Evolutionary conservation across 208 protist species (phyloP).

Genomic region (Leishmania major): DNA sequence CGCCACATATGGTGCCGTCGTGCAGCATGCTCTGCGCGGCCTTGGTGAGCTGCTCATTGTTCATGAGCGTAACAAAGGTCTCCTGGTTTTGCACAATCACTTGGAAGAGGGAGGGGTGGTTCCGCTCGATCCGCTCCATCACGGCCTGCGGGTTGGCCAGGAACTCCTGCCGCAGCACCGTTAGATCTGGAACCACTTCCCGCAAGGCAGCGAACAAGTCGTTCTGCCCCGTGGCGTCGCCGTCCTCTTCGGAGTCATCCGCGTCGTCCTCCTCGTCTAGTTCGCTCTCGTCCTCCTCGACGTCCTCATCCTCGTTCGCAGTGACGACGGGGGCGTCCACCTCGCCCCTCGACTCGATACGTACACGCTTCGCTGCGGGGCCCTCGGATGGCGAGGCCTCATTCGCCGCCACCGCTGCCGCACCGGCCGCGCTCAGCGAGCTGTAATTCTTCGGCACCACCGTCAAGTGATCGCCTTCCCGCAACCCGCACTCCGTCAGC

Average conservation of each 20-base stretch:
- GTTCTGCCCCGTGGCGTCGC: constrained; percentile 27
- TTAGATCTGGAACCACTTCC: constrained; percentile 66
- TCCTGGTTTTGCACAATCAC: constrained; percentile 80
- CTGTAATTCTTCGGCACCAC: constrained; percentile 46
- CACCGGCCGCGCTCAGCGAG: background rate
- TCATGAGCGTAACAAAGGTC: constrained; percentile 79
- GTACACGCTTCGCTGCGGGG: background rate
- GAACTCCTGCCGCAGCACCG: constrained; percentile 82
- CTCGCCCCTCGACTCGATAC: background rate
- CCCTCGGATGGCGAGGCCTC: background rate
- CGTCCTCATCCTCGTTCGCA: background rate
- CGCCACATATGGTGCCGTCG: constrained; percentile 21
- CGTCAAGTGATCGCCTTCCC: constrained; percentile 66
- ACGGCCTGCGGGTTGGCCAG: constrained; percentile 65
- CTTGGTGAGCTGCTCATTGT: constrained; percentile 66
- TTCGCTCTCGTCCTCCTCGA: constrained; percentile 7
- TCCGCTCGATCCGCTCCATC: constrained; percentile 70
- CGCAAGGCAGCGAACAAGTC: constrained; percentile 63
- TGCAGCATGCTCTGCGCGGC: constrained; percentile 38
- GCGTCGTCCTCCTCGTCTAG: constrained; percentile 19
- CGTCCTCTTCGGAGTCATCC: constrained; percentile 15
- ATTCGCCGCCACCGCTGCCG: background rate
- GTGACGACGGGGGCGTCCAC: background rate
- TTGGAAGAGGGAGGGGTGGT: constrained; percentile 77
- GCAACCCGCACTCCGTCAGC: constrained; percentile 63